Conservation (phyloP, 1,139 yeast genomes). For the Hyphopichia wangnamkhiaoensis region DNA sequence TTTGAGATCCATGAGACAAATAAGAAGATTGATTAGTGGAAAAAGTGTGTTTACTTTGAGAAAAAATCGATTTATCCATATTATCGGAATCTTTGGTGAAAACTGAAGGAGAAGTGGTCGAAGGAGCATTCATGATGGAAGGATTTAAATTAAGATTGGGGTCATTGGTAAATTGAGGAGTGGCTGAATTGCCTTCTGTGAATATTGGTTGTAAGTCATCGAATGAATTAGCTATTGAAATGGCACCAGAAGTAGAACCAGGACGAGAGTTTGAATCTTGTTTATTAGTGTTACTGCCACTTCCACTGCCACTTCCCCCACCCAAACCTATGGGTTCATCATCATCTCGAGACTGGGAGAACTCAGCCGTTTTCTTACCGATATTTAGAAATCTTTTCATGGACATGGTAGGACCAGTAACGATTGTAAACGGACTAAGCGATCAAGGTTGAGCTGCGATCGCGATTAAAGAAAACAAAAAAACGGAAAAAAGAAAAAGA, state of each 20-base stretch:
- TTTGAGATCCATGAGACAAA: conserved; percentile 10
- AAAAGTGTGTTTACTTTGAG: conserved; percentile 33
- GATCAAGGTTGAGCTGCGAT: too few species aligned
- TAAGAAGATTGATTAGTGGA: conserved; percentile 45
- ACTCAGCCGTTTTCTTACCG: conserved; percentile 10
- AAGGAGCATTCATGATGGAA: conserved; percentile 27
- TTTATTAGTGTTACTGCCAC: background rate
- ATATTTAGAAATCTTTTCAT: conserved; percentile 22
- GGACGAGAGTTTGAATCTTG: background rate
- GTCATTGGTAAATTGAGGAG: conserved; percentile 26
- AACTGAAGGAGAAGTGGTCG: conserved; percentile 20
- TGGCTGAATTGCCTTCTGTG: conserved; percentile 11
- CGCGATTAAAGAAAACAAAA: background rate
- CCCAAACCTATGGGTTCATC: background rate
- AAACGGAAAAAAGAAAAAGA: too few species aligned
- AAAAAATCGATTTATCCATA: conserved; percentile 35
- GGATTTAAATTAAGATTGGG: conserved; percentile 40
- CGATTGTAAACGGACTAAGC: too few species aligned
- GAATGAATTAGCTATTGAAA: conserved; percentile 16
- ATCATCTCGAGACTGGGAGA: background rate
- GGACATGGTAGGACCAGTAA: conserved; percentile 9
- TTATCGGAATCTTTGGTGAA: conserved; percentile 29
- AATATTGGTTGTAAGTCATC: conserved; percentile 36
- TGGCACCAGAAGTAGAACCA: background rate
- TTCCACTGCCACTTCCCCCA: background rate